Percentiles rank a stretch among this genome's conserved stretches.
Conservation (phyloP, 495 filamentous ascomycete species). For the Talaromyces borbonicus region DNA sequence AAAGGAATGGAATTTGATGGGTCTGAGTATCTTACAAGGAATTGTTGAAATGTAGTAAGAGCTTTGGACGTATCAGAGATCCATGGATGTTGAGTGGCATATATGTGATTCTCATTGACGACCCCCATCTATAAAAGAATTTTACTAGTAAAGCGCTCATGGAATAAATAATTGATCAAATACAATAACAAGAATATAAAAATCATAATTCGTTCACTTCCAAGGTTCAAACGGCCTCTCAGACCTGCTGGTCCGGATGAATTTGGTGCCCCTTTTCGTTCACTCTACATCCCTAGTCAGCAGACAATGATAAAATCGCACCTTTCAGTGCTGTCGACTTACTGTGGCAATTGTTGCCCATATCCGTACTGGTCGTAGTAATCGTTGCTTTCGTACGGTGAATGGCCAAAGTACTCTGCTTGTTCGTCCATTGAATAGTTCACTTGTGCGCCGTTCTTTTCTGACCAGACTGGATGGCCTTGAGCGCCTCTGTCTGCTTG, state of each 20-base stretch:
- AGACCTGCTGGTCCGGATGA: not conserved
- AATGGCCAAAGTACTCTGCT: not conserved
- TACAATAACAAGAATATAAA: too few relatives aligned
- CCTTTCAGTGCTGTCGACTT: not conserved
- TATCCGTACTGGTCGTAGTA: slow-evolving; percentile 1
- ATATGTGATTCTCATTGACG: too few relatives aligned
- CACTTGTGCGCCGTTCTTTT: not conserved
- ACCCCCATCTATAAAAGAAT: too few relatives aligned
- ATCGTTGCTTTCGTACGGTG: not conserved
- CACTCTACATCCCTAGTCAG: not conserved
- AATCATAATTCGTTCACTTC: too few relatives aligned
- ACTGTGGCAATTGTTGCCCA: not conserved
- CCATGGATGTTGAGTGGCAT: too few relatives aligned
- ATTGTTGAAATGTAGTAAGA: too few relatives aligned
- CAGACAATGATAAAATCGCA: not conserved
- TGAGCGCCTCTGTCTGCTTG: too few relatives aligned
- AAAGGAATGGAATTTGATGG: slow-evolving; percentile 10
- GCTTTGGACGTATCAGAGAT: too few relatives aligned
- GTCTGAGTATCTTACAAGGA: too few relatives aligned
- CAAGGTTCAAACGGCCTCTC: not conserved
- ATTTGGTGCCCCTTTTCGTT: not conserved
- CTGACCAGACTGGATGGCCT: too few relatives aligned
- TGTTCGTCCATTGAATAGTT: not conserved
- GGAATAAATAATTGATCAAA: too few relatives aligned
- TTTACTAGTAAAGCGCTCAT: too few relatives aligned